Base-by-base conservation (phyloP, 495 filamentous ascomycete species). In the Neurospora sp. region DNA sequence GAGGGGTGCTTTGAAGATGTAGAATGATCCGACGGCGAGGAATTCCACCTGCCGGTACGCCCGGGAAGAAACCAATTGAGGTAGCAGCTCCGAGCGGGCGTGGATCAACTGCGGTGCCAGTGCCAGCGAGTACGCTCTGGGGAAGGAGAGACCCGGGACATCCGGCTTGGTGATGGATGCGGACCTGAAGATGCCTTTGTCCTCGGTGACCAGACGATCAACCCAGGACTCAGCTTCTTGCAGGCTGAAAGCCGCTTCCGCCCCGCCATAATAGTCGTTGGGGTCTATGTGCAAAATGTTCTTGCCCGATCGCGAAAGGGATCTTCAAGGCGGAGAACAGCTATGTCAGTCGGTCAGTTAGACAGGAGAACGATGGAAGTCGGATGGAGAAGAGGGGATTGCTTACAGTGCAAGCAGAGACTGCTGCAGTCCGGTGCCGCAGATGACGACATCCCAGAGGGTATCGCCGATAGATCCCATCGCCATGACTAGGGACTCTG, bases 401-500 rank as follows among this genome's bases (percentile, higher is more conserved):
- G 85, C 92, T 87, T 88, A 99, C 96, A 97, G 86, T 75, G 96
- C 95, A 76, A 99, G 88, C 72, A 99, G 90, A 62, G 95, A 98
- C 81, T 97, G 93, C 76, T 90, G 87, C 75, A 98, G 81, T 70
- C 94, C 96, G 70, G 96, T 99, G 75, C 96, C 96, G 75, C 89
- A 88, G 75, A 99, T 93, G 73, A 96, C 85, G 77, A 96, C 90
- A 85, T 99, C 96, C 96, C 96, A 99, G 69, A 86, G 84, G 39
- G 93, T 93, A 70, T 91, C 91, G 80, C 90, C 84, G 72, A 97
- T 86, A 69, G 91, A 89, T 77, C 96, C 93, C 93, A 97, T 97
- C 72, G 77, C 71, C 74, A 76, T 79, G 76, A 78, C 20, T 39
- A 69, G 44, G 69, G 71, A 46, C 73, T 39, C 69, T 75, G 71